Conservation (phyloP, 2,329 filamentous ascomycete genomes). For the Diaporthe sp. region DNA sequence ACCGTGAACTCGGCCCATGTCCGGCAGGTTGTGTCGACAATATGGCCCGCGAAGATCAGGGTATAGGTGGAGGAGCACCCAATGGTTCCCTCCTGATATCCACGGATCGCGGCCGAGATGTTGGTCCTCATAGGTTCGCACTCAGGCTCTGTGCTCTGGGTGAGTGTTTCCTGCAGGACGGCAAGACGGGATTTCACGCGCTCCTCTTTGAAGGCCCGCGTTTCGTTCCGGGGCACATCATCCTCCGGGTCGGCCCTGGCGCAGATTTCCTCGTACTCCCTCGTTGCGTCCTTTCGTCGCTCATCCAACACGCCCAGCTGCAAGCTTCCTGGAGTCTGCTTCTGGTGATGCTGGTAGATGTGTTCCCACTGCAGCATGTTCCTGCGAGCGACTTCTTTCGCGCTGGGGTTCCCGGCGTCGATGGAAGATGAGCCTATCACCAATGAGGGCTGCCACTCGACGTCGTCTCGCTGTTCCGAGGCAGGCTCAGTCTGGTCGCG, state of each 20-base stretch:
- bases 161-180: slow-evolving; percentile 44
- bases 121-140: slow-evolving; percentile 57
- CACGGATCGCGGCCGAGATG: slow-evolving; percentile 58
- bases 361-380: slow-evolving; percentile 53
- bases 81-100: slow-evolving; percentile 58
- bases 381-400: slow-evolving; percentile 54
- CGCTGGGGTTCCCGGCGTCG: slow-evolving; percentile 54
- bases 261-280: slow-evolving; percentile 28
- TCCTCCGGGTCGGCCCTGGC: slow-evolving; percentile 28
- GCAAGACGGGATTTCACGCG: slow-evolving; percentile 52
- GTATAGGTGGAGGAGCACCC: slow-evolving; percentile 56
- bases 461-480: slow-evolving; percentile 43
- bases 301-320: not conserved
- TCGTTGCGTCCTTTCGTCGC: slow-evolving; percentile 2
- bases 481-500: not conserved
- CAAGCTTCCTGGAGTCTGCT: not conserved
- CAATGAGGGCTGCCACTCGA: slow-evolving; percentile 49
- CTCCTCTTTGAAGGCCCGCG: slow-evolving; percentile 47
- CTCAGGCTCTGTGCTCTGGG: not conserved
- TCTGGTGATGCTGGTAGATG: slow-evolving; percentile 35
- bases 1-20: slow-evolving; percentile 55
- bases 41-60: slow-evolving; percentile 57
- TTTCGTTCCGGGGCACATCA: not conserved
- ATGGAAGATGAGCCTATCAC: slow-evolving; percentile 50
- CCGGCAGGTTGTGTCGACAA: slow-evolving; percentile 56